A percentile compares a stretch with the other conserved stretches of the same genome.
Evolutionary conservation across 805 yeast species (phyloP).

Genomic region (Metschnikowia hibisci): DNA sequence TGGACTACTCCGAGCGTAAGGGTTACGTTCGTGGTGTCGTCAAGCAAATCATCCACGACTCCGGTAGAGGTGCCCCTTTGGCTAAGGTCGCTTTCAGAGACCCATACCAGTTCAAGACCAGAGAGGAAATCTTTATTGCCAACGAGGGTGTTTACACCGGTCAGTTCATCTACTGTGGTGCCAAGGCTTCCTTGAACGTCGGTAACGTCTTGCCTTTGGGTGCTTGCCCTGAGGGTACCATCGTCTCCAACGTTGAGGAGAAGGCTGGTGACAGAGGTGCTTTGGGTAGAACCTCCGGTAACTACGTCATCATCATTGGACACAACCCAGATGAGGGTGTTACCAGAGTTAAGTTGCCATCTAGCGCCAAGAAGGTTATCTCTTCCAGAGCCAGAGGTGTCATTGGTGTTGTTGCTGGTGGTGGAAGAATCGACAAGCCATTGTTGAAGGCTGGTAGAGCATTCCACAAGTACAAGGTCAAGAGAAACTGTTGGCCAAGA

Average conservation of each 20-base stretch:
- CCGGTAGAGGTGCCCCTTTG: slow-evolving; percentile 99
- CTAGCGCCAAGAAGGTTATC: slow-evolving; percentile 97
- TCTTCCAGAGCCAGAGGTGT: slow-evolving; percentile 98
- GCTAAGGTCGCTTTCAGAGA: slow-evolving; percentile 74
- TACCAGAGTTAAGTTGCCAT: slow-evolving; percentile 98
- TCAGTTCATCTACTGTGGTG: slow-evolving; percentile 99
- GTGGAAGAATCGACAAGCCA: slow-evolving; percentile 99
- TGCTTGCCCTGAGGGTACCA: slow-evolving; percentile 98
- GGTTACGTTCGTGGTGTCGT: slow-evolving; percentile 99
- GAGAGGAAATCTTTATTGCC: slow-evolving; percentile 98
- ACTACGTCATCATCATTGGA: slow-evolving; percentile 97
- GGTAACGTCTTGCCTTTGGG: slow-evolving; percentile 99
- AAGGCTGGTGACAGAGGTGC: slow-evolving; percentile 99
- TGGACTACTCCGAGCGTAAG: slow-evolving; percentile 98
- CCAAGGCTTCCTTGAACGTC: slow-evolving; percentile 98
- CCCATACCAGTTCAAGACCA: slow-evolving; percentile 97
- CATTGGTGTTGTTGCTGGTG: slow-evolving; percentile 99
- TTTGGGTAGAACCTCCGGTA: slow-evolving; percentile 98
- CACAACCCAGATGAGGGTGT: slow-evolving; percentile 99
- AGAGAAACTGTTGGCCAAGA: slow-evolving; percentile 99
- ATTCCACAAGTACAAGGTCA: slow-evolving; percentile 98
- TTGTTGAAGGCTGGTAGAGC: slow-evolving; percentile 99
- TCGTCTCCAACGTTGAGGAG: slow-evolving; percentile 97
- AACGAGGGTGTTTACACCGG: slow-evolving; percentile 99
- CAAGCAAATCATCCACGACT: slow-evolving; percentile 97